Conservation (phyloP, 495 filamentous ascomycete genomes). For the Podospora conica region DNA sequence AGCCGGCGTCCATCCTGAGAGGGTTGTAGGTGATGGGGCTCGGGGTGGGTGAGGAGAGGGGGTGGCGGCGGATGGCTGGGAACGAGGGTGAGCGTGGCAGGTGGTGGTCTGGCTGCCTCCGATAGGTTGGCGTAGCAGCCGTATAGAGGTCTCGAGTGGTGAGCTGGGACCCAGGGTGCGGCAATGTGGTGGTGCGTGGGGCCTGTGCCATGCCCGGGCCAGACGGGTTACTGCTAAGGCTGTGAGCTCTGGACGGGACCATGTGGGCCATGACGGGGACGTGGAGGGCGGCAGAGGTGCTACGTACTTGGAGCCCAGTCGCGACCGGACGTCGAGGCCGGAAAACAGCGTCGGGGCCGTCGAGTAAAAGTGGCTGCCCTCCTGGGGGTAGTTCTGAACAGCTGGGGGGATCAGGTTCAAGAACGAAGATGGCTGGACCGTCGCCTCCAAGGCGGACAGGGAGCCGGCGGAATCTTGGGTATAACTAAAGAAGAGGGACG, state of each 20-base stretch:
- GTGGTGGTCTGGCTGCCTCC: slow-evolving; percentile 42
- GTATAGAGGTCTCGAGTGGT: slow-evolving; percentile 47
- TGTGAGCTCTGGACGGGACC: slow-evolving; percentile 33
- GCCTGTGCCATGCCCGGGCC: slow-evolving; percentile 51
- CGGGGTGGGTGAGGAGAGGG: slow-evolving; percentile 43
- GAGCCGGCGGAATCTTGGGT: slow-evolving; percentile 40
- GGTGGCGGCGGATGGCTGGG: slow-evolving; percentile 43
- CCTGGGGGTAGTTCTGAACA: slow-evolving; percentile 40
- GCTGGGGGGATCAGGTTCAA: slow-evolving; percentile 40
- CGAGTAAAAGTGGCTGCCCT: slow-evolving; percentile 39
- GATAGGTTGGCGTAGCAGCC: slow-evolving; percentile 41
- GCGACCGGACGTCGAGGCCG: slow-evolving; percentile 43
- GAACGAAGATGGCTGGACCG: slow-evolving; percentile 40
- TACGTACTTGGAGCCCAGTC: slow-evolving; percentile 48
- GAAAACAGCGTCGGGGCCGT: slow-evolving; percentile 38
- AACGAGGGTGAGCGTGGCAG: slow-evolving; percentile 44
- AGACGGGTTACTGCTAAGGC: slow-evolving; percentile 38
- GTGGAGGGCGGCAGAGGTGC: slow-evolving; percentile 14
- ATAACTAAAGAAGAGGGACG: slow-evolving; percentile 32
- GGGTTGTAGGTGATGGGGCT: slow-evolving; percentile 38
- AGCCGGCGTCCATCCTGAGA: slow-evolving; percentile 42
- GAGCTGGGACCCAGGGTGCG: slow-evolving; percentile 41
- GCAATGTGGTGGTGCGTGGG: slow-evolving; percentile 44
- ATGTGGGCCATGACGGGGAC: slow-evolving; percentile 21
- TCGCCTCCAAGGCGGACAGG: slow-evolving; percentile 41